Percentiles rank a stretch among this genome's conserved stretches.
Evolutionary conservation across 805 yeast species (phyloP).

Genomic region (Kazachstania viticola): DNA sequence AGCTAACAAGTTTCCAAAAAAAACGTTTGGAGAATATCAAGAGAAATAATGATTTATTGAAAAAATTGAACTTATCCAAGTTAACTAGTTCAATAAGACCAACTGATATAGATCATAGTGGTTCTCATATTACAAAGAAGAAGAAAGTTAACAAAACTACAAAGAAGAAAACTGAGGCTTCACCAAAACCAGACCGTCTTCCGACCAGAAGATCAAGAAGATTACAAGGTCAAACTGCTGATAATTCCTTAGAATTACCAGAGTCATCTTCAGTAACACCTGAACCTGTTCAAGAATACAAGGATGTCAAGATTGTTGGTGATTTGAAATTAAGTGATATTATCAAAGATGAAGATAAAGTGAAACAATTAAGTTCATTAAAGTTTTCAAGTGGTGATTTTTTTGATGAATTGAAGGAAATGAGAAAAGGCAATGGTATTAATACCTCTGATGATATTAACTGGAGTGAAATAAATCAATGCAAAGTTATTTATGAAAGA

Average conservation of each 20-base stretch:
- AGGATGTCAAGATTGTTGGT: slow-evolving; percentile 51
- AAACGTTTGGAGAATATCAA: slow-evolving; percentile 70
- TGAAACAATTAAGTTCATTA: slow-evolving; percentile 22
- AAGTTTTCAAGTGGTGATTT: slow-evolving; percentile 60
- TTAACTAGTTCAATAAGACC: slow-evolving; percentile 3
- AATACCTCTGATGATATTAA: slow-evolving; percentile 38
- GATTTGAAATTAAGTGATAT: slow-evolving; percentile 54
- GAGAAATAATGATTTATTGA: slow-evolving; percentile 66
- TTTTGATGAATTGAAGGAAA: slow-evolving; percentile 39
- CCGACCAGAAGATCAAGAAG: slow-evolving; percentile 74
- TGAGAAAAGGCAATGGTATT: slow-evolving; percentile 26
- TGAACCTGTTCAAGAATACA: slow-evolving; percentile 25
- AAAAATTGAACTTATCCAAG: slow-evolving; percentile 46
- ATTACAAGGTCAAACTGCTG: slow-evolving; percentile 58
- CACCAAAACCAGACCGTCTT: slow-evolving; percentile 16
- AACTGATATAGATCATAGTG: neutral
- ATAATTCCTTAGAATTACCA: slow-evolving; percentile 6
- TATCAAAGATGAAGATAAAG: slow-evolving; percentile 31
- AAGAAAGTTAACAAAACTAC: slow-evolving; percentile 20
- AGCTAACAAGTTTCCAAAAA: slow-evolving; percentile 54
- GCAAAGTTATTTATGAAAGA: slow-evolving; percentile 57
- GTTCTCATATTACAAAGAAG: slow-evolving; percentile 41
- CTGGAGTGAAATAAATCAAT: slow-evolving; percentile 46
- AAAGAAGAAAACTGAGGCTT: slow-evolving; percentile 5
- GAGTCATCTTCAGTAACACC: neutral